phyloP scores from a whole-genome alignment of 2,329 filamentous ascomycete species.

The Hirsutella rhossiliensis region DNA sequence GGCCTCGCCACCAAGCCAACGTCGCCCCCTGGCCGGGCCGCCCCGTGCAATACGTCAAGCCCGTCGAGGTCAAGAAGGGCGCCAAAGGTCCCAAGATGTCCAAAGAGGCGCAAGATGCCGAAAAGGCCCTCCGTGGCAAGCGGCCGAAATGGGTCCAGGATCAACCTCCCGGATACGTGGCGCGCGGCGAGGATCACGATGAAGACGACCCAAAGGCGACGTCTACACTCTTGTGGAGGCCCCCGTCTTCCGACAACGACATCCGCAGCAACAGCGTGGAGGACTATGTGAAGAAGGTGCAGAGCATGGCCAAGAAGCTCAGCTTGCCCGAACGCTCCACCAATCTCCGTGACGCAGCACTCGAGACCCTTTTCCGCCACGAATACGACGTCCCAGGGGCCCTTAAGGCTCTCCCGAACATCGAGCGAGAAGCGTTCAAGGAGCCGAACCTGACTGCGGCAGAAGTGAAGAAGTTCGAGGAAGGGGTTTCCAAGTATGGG shows the following conservation, averaged over 20 bases:
- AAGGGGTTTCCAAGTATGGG: slow-evolving; percentile 79
- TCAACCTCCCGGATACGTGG: slow-evolving; percentile 74
- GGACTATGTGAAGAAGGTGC: slow-evolving; percentile 63
- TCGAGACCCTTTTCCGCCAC: slow-evolving; percentile 59
- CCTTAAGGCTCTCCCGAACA: slow-evolving; percentile 54
- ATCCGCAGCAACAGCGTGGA: slow-evolving; percentile 49
- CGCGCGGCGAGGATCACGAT: slow-evolving; percentile 66
- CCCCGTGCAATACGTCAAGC: slow-evolving; percentile 82
- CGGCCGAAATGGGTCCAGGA: slow-evolving; percentile 92
- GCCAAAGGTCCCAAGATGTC: slow-evolving; percentile 68
- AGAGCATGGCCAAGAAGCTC: slow-evolving; percentile 49
- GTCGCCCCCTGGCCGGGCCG: slow-evolving; percentile 77
- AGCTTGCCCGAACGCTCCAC: slow-evolving; percentile 67
- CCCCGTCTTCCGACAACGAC: slow-evolving; percentile 46
- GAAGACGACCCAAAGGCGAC: slow-evolving; percentile 65
- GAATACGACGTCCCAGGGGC: slow-evolving; percentile 62
- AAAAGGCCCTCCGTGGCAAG: slow-evolving; percentile 66
- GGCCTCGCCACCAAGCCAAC: slow-evolving; percentile 81
- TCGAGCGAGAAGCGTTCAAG: slow-evolving; percentile 62
- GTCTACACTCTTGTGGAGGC: slow-evolving; percentile 65
- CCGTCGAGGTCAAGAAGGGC: slow-evolving; percentile 72
- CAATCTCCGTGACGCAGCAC: slow-evolving; percentile 76
- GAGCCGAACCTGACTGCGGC: slow-evolving; percentile 70
- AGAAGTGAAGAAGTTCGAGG: slow-evolving; percentile 84
- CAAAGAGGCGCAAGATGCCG: slow-evolving; percentile 75